Percentiles rank a stretch among this genome's conserved stretches.
phyloP scores from a whole-genome alignment of 768 basidiomycete species.

The Lentinus brumalis region DNA sequence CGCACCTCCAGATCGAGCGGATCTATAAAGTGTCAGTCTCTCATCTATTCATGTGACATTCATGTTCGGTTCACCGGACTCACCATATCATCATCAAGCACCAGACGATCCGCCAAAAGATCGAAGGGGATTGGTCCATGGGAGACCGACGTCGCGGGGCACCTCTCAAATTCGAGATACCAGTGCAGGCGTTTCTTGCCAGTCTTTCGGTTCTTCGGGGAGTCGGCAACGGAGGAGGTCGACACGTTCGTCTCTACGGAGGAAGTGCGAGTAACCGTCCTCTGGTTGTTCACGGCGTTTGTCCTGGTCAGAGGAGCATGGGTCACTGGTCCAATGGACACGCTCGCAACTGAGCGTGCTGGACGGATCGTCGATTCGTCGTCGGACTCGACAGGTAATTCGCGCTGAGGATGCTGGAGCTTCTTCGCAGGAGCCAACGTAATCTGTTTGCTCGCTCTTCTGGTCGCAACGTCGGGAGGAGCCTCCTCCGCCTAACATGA shows the following conservation, averaged over 20 bases:
- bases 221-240: neutral
- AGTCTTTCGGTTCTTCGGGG: neutral
- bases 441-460: neutral
- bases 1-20: slow-evolving; percentile 32
- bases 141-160: slow-evolving; percentile 37
- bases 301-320: neutral
- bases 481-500: neutral
- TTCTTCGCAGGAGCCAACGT: neutral
- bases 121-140: slow-evolving; percentile 37
- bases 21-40: too few species aligned
- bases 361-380: slow-evolving; percentile 6
- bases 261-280: neutral
- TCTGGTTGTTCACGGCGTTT: neutral
- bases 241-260: neutral
- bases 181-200: slow-evolving; percentile 27
- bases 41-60: too few species aligned
- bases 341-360: neutral
- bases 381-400: slow-evolving; percentile 6
- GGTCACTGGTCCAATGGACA: neutral
- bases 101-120: slow-evolving; percentile 31
- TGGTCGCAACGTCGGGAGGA: neutral
- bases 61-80: slow-evolving; percentile 32
- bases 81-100: slow-evolving; percentile 44
- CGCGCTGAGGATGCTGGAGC: neutral
- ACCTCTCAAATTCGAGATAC: slow-evolving; percentile 43